Conservation (phyloP, 345 rosid species). For the Citrus reticulata region DNA sequence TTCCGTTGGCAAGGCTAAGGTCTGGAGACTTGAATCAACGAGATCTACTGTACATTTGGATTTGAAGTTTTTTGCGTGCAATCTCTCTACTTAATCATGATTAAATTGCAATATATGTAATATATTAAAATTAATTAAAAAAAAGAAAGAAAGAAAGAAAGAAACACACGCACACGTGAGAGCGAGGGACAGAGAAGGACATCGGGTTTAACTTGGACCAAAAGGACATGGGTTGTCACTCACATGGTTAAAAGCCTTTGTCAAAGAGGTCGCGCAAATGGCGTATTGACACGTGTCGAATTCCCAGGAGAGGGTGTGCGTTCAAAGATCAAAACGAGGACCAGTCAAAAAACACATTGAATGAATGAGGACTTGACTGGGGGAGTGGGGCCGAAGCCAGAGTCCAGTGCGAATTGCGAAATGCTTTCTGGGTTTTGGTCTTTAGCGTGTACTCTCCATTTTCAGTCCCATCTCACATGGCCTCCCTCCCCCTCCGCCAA, state of each 20-base stretch:
- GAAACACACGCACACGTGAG: background rate
- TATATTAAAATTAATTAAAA: background rate
- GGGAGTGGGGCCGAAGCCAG: background rate
- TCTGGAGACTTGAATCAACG: background rate
- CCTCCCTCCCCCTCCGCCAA: background rate
- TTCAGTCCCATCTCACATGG: background rate
- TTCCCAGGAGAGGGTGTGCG: slow-evolving; percentile 5
- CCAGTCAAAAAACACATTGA: slow-evolving; percentile 19
- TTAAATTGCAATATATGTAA: too few species aligned
- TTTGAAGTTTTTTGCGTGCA: background rate
- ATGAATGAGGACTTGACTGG: background rate
- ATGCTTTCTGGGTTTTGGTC: background rate
- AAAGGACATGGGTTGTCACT: slow-evolving; percentile 49
- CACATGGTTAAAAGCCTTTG: slow-evolving; percentile 38
- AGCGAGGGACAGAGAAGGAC: background rate
- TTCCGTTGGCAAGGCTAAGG: background rate
- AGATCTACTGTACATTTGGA: background rate
- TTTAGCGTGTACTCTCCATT: background rate
- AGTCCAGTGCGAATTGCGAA: background rate
- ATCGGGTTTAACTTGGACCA: slow-evolving; percentile 19
- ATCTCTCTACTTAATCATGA: background rate
- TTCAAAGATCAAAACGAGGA: slow-evolving; percentile 17
- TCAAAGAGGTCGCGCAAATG: slow-evolving; percentile 18
- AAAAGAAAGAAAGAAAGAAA: slow-evolving; percentile 2
- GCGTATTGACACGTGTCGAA: slow-evolving; percentile 29